Evolutionary conservation across 306 rosid species (phyloP).

Genomic region (Vicia faba): DNA sequence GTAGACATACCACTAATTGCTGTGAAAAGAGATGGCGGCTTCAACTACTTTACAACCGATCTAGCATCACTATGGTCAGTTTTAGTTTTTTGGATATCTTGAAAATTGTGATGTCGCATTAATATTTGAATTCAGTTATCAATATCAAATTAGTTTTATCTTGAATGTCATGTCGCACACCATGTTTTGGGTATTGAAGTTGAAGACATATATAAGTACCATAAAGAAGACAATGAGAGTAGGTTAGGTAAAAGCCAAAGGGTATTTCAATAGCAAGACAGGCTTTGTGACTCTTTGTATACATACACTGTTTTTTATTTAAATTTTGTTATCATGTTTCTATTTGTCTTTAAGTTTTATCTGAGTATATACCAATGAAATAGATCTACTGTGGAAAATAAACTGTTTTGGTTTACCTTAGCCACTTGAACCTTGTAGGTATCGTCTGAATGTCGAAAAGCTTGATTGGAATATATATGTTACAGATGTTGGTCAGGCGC

Average conservation of each 20-base stretch:
- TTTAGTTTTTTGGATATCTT: slow-evolving; percentile 10
- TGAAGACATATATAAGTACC: too few relatives aligned
- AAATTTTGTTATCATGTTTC: slow-evolving; percentile 16
- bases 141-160: too few relatives aligned
- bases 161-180: too few relatives aligned
- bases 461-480: slow-evolving; percentile 83
- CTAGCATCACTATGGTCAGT: slow-evolving; percentile 74
- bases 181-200: too few relatives aligned
- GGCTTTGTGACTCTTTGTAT: too few relatives aligned
- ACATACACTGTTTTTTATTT: too few relatives aligned
- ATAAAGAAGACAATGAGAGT: too few relatives aligned
- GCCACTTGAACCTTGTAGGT: slow-evolving; percentile 57
- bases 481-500: slow-evolving; percentile 27
- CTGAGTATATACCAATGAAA: slow-evolving; percentile 7
- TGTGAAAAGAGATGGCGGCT: slow-evolving; percentile 93
- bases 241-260: too few relatives aligned
- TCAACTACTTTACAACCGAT: slow-evolving; percentile 88
- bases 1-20: slow-evolving; percentile 77
- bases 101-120: neutral
- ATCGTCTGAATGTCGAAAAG: slow-evolving; percentile 79
- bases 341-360: slow-evolving; percentile 8
- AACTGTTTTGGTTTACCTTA: slow-evolving; percentile 18
- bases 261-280: too few relatives aligned
- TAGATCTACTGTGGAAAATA: neutral
- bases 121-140: neutral